Evolutionary conservation across 139 green algal species (phyloP), one percentile per base, ranked within the genome.

Genomic region (Spirogloea muscicola): DNA sequence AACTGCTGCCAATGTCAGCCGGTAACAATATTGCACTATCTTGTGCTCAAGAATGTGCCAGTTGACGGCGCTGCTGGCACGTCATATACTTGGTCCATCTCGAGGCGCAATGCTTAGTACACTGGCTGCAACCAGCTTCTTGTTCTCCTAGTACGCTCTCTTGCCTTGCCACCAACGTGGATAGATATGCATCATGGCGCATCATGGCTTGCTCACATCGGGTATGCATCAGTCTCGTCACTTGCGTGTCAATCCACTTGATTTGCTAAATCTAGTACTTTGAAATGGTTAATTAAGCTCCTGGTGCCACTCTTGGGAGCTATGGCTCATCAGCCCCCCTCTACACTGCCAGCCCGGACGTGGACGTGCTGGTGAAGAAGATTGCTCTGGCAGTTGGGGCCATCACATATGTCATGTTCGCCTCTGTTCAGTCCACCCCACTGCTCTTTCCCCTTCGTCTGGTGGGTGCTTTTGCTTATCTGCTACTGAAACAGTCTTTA

Each of bases 131-230:
- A 33, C 40, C 52, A 62, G 52, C 52, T 7, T 62, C 52, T 7
- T 62, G 7, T 62, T 62, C 52, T 38, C 52, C 52, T 62, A 62
- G 52, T 62, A 62, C 37, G 52, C 52, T 7, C 40, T 21, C 52
- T 62, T 21, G n/a, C n/a, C n/a, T 55, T 21, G n/a, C n/a, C n/a
- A n/a, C n/a, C n/a, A n/a, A n/a, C n/a, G n/a, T 55, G n/a, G 21
- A n/a, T 55, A 55, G 46, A 21, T 31, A 21, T 55, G 21, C n/a
- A n/a, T 21, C 46, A 21, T 55, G 21, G 46, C 21, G n/a, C 21
- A 21, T 55, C n/a, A 55, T 55, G 21, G 21, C 46, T 55, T 55
- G 21, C 46, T 55, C n/a, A 21, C n/a, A n/a, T 55, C n/a, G n/a
- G n/a, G n/a, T n/a, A n/a, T n/a, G n/a, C n/a, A n/a, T 55, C 46